Evolutionary conservation across 768 basidiomycete genomes (phyloP), one percentile per base, ranked within the genome.

Genomic region (Podaxis rugospora): DNA sequence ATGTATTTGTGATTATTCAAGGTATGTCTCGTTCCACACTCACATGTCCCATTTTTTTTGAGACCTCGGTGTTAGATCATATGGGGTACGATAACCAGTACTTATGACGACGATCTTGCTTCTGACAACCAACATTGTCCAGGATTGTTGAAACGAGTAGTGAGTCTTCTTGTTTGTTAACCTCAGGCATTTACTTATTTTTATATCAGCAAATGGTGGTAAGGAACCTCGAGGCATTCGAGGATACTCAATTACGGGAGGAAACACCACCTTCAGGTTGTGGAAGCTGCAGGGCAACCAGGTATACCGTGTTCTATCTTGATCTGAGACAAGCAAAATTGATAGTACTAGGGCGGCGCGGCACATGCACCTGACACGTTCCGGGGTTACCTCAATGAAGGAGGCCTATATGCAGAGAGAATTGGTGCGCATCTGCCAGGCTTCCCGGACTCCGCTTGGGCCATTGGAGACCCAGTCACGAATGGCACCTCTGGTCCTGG

Each of bases 171-270:
- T 6, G n/a, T 27, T 36, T 25, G 4, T 18, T 40, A 51, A 16
- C 28, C 13, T 18, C 16, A 4, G 28, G 49, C 42, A 28, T 16
- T 25, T 61, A 5, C 59, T 63, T 7, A 47, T 10, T 32, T 42
- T 16, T 9, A 37, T 28, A 1, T 28, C 54, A 81, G 81, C 79
- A 0, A 83, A 76, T 59, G 70, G 78, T 21, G 81, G 81, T 14
- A 92, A 89, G 68, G 85, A 87, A 11, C 88, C 91, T 32, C 84
- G 92, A 16, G 92, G 92, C 1, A 79, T 94, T 35, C 83, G 89
- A 5, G 90, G 91, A 11, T 92, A 90, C 75, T 70, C 80, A 66
- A 79, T 93, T n/a, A 78, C 84, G 57, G 71, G 74, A 2, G 89
- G 89, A 2, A 23, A 81, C 80, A 63, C 81, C 80, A 75, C 76